These are phyloP conservation scores for Linnemannia elongata DNA, from an alignment of 192 early-diverging fungal genomes.

Conservation along the genomic window DNA sequence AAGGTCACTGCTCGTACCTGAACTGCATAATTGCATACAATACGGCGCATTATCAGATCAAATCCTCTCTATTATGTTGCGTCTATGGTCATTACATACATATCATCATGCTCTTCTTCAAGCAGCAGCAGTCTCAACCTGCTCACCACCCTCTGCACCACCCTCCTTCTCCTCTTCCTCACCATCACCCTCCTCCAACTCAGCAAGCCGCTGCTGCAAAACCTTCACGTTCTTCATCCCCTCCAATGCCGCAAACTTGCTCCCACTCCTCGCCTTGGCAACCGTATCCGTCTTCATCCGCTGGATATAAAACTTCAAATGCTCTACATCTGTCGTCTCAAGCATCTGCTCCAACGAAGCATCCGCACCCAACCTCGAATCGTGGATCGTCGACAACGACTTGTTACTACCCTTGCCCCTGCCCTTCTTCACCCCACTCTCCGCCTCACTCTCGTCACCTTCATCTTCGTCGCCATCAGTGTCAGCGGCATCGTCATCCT, in stretches of 20 bases:
- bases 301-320: constrained; percentile 44
- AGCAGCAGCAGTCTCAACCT: not conserved
- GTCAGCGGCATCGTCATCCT: not conserved
- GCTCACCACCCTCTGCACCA: not conserved
- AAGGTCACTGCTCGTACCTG: not conserved
- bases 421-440: not conserved
- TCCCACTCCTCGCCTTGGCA: constrained; percentile 42
- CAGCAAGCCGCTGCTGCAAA: constrained; percentile 33
- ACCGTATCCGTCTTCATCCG: constrained; percentile 50
- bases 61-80: not conserved
- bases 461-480: not conserved
- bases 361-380: constrained; percentile 22
- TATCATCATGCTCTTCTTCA: not conserved
- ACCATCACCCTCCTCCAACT: constrained; percentile 17
- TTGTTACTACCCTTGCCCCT: not conserved
- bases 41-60: not conserved
- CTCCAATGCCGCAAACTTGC: constrained; percentile 44
- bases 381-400: not conserved
- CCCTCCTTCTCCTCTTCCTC: not conserved
- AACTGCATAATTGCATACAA: too few species aligned
- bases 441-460: not conserved
- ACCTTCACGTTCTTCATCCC: constrained; percentile 54
- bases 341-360: constrained; percentile 43
- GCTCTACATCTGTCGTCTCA: constrained; percentile 10
- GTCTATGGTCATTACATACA: not conserved